Base-by-base conservation (phyloP, 805 yeast genomes). In the Saturnispora dispora region DNA sequence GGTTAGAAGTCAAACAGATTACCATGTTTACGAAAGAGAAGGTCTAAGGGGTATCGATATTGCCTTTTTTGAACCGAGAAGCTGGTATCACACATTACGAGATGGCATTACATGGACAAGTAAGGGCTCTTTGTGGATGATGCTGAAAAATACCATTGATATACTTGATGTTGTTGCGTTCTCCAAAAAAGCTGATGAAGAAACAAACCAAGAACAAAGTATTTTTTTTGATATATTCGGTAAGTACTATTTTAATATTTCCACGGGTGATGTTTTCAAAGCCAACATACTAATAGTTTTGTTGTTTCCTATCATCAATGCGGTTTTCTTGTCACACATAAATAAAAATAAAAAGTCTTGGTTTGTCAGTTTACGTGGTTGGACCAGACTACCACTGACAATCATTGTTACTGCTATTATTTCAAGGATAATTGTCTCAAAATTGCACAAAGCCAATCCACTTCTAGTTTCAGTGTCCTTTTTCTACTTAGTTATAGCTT, bases 41-140 rank as follows among this genome's bases (percentile, higher is more conserved):
- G 95, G 93, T 0, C 63, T 88, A 48, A 74, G 95, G 56, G 97
- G 97, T 10, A 74, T 89, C 61, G 97, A 90, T 66, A 78, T 90
- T 58, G 96, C 96, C 1, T 90, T 90, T 64, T 88, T 78, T 64
- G 83, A 81, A 60, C 96, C 96, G 23, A 76, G 97, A 60, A 79
- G 85, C 48, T 66, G 86, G 41, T 90, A 90, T 59, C 97, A 90
- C 62, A 90, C 97, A 1, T 67, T 71, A 15, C 72, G 79, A 45
- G 97, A 90, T 65, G 77, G 78, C 46, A 83, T 86, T 45, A 71
- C 74, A 46, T 79, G 81, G 53, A 76, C 87, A 13, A 70, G 83
- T 18, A 78, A 75, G 53, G 82, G 77, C 43, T 83, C 96, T 0
- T 68, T 90, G 45, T 85, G 91, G 83, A 91, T 87, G 62, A 90